Evolutionary conservation across 805 yeast species (phyloP).

Genomic region (Dipodascopsis uninucleata): DNA sequence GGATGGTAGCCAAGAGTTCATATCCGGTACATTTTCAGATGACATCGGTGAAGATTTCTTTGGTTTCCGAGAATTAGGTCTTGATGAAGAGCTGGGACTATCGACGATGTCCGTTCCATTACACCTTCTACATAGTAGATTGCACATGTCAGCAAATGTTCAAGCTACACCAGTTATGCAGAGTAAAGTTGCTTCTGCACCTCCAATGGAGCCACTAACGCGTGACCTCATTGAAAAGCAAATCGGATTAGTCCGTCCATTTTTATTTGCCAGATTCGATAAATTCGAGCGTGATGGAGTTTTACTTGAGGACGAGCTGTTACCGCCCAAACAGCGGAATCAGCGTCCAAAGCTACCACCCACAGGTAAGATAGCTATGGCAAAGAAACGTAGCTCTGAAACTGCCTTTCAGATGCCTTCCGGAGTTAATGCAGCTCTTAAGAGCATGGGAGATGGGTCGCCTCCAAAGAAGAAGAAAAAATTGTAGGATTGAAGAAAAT

Average conservation of each 20-base stretch:
- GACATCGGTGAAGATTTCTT: slow-evolving; percentile 97
- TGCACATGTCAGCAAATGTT: slow-evolving; percentile 48
- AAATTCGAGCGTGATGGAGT: slow-evolving; percentile 23
- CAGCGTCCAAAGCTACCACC: slow-evolving; percentile 82
- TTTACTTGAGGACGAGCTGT: slow-evolving; percentile 75
- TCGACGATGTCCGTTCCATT: slow-evolving; percentile 83
- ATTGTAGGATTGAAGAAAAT: neutral
- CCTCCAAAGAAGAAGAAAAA: slow-evolving; percentile 17
- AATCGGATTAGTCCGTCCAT: slow-evolving; percentile 57
- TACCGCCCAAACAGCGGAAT: slow-evolving; percentile 73
- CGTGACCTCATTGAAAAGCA: slow-evolving; percentile 51
- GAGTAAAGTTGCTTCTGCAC: slow-evolving; percentile 58
- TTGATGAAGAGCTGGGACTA: slow-evolving; percentile 87
- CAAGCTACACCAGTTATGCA: slow-evolving; percentile 38
- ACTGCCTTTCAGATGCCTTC: too few species aligned
- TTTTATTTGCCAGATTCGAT: slow-evolving; percentile 40
- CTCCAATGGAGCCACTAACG: slow-evolving; percentile 50
- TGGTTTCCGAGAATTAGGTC: slow-evolving; percentile 90
- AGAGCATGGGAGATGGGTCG: slow-evolving; percentile 8
- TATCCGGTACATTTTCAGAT: slow-evolving; percentile 90
- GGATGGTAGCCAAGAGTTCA: slow-evolving; percentile 89
- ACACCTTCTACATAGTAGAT: slow-evolving; percentile 74
- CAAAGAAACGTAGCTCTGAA: slow-evolving; percentile 60
- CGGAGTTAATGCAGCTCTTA: slow-evolving; percentile 35
- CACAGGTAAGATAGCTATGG: slow-evolving; percentile 71